phyloP scores from a whole-genome alignment of 495 filamentous ascomycete species.

The Podospora tetraspora region DNA sequence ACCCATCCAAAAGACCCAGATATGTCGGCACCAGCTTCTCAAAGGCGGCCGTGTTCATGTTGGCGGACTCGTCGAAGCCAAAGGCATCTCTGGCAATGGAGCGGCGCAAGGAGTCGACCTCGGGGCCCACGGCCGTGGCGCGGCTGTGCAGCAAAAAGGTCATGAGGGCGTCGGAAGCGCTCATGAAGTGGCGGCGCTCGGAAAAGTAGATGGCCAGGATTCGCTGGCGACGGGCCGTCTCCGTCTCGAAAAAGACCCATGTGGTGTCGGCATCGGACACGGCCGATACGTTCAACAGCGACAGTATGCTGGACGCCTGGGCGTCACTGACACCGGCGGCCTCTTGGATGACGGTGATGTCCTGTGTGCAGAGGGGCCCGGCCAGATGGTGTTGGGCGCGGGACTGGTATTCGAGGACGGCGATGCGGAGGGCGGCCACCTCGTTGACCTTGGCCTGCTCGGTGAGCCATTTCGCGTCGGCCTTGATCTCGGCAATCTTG shows the following conservation, averaged over 20 bases:
- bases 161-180: conserved; percentile 39
- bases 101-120: conserved; percentile 25
- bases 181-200: conserved; percentile 57
- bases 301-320: conserved; percentile 44
- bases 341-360: conserved; percentile 60
- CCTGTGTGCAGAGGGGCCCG: conserved; percentile 60
- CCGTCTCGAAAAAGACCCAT: conserved; percentile 51
- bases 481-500: conserved; percentile 76
- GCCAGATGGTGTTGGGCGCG: conserved; percentile 61
- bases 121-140: conserved; percentile 17
- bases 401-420: conserved; percentile 77
- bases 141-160: conserved; percentile 39
- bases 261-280: conserved; percentile 44
- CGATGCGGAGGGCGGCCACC: conserved; percentile 72
- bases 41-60: conserved; percentile 18
- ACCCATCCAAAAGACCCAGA: conserved; percentile 31
- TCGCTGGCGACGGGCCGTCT: conserved; percentile 53
- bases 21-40: conserved; percentile 39
- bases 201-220: conserved; percentile 63
- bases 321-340: conserved; percentile 55
- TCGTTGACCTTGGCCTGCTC: conserved; percentile 71
- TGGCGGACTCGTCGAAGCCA: conserved; percentile 15
- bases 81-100: conserved; percentile 24
- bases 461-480: conserved; percentile 81
- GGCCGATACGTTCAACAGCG: conserved; percentile 37